Percentiles rank a stretch among this genome's conserved stretches.
These are phyloP conservation scores for Akanthomyces uredinophilus DNA, from an alignment of 2,329 filamentous ascomycete genomes.

Conservation along the genomic window DNA sequence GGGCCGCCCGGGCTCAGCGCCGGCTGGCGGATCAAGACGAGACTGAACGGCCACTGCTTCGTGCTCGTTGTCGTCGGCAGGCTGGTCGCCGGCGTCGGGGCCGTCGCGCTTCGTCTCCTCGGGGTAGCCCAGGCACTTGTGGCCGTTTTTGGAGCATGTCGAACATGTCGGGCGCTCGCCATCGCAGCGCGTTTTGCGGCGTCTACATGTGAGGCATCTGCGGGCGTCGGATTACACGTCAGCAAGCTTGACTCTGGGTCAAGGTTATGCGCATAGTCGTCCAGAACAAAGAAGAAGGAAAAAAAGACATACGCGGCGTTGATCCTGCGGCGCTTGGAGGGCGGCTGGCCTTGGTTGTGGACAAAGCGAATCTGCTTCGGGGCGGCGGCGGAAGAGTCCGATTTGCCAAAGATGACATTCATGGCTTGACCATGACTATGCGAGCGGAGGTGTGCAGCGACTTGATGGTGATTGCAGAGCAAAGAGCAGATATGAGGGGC, in stretches of 20 bases:
- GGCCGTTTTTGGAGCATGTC: conserved; percentile 67
- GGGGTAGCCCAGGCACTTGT: conserved; percentile 63
- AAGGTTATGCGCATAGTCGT: not conserved
- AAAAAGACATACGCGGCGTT: conserved; percentile 63
- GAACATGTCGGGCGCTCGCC: conserved; percentile 68
- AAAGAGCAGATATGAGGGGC: not conserved
- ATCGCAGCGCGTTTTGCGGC: conserved; percentile 70
- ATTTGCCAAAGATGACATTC: conserved; percentile 21
- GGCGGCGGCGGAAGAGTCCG: conserved; percentile 24
- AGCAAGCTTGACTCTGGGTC: not conserved
- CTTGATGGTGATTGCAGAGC: not conserved
- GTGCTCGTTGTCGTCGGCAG: conserved; percentile 33
- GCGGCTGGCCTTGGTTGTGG: conserved; percentile 74
- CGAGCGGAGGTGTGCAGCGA: not conserved
- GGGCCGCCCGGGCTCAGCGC: not conserved
- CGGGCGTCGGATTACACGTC: not conserved
- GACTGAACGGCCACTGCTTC: not conserved
- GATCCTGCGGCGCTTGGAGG: conserved; percentile 72
- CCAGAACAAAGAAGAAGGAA: not conserved
- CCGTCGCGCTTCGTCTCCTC: conserved; percentile 35
- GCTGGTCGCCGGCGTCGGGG: conserved; percentile 27
- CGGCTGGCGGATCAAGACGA: not conserved
- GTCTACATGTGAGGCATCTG: conserved; percentile 68
- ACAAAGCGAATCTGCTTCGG: conserved; percentile 70
- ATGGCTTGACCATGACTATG: conserved; percentile 17